Percentiles rank a stretch among this genome's conserved stretches.
Conservation (phyloP, 1,284 basidiomycete genomes). For the Ceratobasidium theobromae region DNA sequence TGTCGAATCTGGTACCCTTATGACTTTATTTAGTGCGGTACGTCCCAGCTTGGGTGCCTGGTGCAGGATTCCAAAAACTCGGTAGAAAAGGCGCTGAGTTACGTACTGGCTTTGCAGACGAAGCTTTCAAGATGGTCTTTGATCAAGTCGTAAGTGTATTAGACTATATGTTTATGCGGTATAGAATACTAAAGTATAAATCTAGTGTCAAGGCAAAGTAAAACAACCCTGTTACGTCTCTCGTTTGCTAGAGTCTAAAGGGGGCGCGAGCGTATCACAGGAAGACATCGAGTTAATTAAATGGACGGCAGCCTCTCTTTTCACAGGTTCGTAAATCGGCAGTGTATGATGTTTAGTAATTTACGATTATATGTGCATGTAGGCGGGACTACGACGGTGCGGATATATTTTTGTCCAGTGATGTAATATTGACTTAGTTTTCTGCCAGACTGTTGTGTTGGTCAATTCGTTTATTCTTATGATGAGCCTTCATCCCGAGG, state of each 20-base stretch:
- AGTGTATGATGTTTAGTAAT: background rate
- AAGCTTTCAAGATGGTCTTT: background rate
- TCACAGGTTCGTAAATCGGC: background rate
- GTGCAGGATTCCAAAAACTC: background rate
- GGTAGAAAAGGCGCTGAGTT: background rate
- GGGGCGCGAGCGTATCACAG: background rate
- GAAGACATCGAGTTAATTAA: constrained; percentile 13
- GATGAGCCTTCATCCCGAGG: constrained; percentile 16
- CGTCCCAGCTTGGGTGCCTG: constrained; percentile 14
- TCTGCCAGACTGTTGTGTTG: background rate
- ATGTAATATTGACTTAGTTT: too few species aligned
- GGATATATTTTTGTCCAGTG: too few species aligned
- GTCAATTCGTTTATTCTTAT: background rate
- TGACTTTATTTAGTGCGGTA: constrained; percentile 5
- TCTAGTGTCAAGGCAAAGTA: background rate
- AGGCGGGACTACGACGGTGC: constrained; percentile 1
- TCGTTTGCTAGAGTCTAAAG: background rate
- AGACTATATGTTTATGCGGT: background rate
- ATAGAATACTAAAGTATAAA: background rate
- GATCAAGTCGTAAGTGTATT: background rate
- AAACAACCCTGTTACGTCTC: background rate
- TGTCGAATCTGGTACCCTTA: background rate
- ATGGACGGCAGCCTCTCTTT: constrained; percentile 18
- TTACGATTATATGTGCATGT: background rate
- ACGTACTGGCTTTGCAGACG: background rate